A percentile compares a stretch with the other conserved stretches of the same genome.
Conservation (phyloP, 495 filamentous ascomycete species). For the Tuber calosporum region DNA sequence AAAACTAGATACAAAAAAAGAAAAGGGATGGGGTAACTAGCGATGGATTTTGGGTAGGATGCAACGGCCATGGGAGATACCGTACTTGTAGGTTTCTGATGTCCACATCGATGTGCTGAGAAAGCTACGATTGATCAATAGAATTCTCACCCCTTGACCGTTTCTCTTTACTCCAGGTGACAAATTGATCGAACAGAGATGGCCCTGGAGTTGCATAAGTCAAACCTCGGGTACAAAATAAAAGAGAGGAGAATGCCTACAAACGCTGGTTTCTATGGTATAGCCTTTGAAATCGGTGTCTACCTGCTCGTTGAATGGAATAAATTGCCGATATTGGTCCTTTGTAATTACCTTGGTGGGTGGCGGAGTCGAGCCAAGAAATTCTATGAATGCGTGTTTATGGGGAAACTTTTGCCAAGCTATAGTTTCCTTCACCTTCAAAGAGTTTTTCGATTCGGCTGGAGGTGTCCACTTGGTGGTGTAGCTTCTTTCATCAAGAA, state of each 20-base stretch:
- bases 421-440: conserved; percentile 2
- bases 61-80: not conserved
- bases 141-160: conserved; percentile 8
- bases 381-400: conserved; percentile 35
- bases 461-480: conserved; percentile 22
- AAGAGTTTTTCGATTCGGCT: not conserved
- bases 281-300: conserved; percentile 32
- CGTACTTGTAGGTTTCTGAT: not conserved
- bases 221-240: not conserved
- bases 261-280: conserved; percentile 35
- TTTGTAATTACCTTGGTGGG: conserved; percentile 37
- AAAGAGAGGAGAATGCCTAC: conserved; percentile 22
- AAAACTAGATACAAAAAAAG: not conserved
- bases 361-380: conserved; percentile 22
- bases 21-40: not conserved
- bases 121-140: not conserved
- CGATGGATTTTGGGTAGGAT: not conserved
- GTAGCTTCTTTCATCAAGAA: conserved; percentile 31
- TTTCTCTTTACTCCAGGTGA: conserved; percentile 34
- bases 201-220: conserved; percentile 28
- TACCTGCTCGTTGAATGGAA: conserved; percentile 37
- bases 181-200: conserved; percentile 39
- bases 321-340: conserved; percentile 41
- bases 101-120: not conserved
- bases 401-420: conserved; percentile 29